These are phyloP conservation scores for Castanea mollissima DNA, from an alignment of 306 rosid genomes.

Conservation along the genomic window DNA sequence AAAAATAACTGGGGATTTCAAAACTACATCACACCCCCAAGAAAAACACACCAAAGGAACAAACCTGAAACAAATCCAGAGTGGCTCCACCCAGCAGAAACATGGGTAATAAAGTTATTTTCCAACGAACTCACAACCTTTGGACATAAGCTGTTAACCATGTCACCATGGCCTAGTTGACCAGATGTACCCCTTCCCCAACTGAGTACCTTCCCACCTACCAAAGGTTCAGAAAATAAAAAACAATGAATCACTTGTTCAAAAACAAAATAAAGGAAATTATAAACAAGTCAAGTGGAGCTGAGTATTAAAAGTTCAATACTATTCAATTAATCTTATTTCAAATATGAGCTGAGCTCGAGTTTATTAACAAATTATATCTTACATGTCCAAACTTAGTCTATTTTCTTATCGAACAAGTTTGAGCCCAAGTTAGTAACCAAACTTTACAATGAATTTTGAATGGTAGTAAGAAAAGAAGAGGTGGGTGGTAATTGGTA, in stretches of 20 bases:
- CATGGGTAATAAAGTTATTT: constrained; percentile 44
- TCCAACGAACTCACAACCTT: constrained; percentile 54
- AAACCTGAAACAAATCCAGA: constrained; percentile 93
- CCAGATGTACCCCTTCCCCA: constrained; percentile 95
- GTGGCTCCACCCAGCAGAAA: constrained; percentile 96
- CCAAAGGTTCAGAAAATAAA: neutral
- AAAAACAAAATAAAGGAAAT: neutral
- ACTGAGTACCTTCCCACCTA: constrained; percentile 73
- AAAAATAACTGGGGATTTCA: neutral
- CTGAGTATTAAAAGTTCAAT: too few species aligned
- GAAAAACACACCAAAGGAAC: neutral
- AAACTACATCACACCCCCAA: neutral
- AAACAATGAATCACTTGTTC: neutral
- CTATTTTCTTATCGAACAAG: too few species aligned
- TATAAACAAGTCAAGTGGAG: too few species aligned
- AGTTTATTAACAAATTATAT: too few species aligned
- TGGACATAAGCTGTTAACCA: constrained; percentile 46
- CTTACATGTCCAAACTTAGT: too few species aligned
- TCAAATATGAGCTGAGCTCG: too few species aligned
- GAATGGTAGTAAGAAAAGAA: neutral
- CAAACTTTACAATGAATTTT: neutral
- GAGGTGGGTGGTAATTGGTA: too few species aligned
- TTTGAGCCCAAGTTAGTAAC: too few species aligned
- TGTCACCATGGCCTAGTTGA: constrained; percentile 72
- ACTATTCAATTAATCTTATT: too few species aligned